Evolutionary conservation across 2,329 filamentous ascomycete genomes (phyloP).

Genomic region (Purpureocillium takamizusanense): DNA sequence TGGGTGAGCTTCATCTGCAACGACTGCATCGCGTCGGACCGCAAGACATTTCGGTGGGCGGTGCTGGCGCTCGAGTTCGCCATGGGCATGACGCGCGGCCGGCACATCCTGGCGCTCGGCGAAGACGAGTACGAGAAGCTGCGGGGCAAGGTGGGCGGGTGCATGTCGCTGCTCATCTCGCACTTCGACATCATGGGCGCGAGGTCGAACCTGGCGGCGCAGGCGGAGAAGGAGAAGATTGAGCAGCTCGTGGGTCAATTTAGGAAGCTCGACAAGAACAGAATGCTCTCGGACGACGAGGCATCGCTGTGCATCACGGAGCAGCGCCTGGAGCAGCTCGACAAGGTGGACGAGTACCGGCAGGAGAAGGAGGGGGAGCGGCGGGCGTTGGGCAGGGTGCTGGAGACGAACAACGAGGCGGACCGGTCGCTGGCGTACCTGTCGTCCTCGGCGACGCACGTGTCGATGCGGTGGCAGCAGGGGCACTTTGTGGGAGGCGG

Average conservation of each 20-base stretch:
- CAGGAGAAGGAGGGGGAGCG: constrained; percentile 76
- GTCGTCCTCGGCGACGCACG: constrained; percentile 88
- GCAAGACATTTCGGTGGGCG: constrained; percentile 95
- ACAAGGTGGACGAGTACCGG: constrained; percentile 67
- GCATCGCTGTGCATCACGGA: constrained; percentile 65
- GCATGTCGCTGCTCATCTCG: constrained; percentile 94
- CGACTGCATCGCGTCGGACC: constrained; percentile 87
- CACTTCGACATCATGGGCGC: constrained; percentile 99
- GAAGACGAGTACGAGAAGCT: constrained; percentile 80
- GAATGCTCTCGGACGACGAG: constrained; percentile 72
- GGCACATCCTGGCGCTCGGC: constrained; percentile 84
- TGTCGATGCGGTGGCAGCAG: constrained; percentile 95
- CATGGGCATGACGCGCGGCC: constrained; percentile 92
- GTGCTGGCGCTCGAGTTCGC: constrained; percentile 92
- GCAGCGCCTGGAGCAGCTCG: constrained; percentile 64
- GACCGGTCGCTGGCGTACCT: constrained; percentile 91
- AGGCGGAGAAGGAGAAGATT: constrained; percentile 82
- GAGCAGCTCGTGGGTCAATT: constrained; percentile 72
- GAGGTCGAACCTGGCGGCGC: constrained; percentile 82
- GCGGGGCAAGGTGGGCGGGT: constrained; percentile 83
- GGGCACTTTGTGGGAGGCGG: constrained; percentile 96
- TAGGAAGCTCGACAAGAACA: constrained; percentile 68
- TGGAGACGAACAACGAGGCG: constrained; percentile 92
- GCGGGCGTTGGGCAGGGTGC: constrained; percentile 77
- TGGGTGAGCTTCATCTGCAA: constrained; percentile 99